Evolutionary conservation across 305 asterid species (phyloP).

Genomic region (Fraxinus sp.): DNA sequence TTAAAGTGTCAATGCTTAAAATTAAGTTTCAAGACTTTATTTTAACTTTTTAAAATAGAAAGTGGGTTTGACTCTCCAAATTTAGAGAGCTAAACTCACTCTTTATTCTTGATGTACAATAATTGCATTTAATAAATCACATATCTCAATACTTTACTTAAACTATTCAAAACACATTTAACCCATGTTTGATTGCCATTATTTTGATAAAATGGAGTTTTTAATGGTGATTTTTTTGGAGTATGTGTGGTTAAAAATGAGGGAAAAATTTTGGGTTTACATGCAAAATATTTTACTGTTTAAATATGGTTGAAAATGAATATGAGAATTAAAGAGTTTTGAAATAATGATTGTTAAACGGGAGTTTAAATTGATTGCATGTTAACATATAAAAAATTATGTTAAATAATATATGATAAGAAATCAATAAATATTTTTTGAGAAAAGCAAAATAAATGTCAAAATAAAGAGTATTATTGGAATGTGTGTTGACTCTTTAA

Average conservation of each 20-base stretch:
- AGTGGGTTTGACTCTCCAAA: background rate
- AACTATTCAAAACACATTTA: background rate
- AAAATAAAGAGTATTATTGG: background rate
- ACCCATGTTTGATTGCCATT: background rate
- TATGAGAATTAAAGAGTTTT: background rate
- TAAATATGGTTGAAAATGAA: background rate
- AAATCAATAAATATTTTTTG: background rate
- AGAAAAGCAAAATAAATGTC: background rate
- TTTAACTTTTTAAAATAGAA: background rate
- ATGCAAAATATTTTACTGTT: background rate
- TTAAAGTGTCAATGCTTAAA: background rate
- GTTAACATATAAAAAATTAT: no score
- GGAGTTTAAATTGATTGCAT: background rate
- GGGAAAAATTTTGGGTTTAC: background rate
- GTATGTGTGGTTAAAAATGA: background rate
- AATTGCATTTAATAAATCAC: background rate
- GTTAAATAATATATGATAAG: background rate
- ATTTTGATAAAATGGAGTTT: background rate
- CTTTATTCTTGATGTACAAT: background rate
- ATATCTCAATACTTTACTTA: background rate
- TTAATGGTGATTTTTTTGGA: background rate
- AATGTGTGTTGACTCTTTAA: background rate
- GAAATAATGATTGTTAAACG: background rate
- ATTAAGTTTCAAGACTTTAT: background rate
- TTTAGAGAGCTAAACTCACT: background rate